phyloP scores from a whole-genome alignment of 2,329 filamentous ascomycete genomes.

The Diaporthe batatas region DNA sequence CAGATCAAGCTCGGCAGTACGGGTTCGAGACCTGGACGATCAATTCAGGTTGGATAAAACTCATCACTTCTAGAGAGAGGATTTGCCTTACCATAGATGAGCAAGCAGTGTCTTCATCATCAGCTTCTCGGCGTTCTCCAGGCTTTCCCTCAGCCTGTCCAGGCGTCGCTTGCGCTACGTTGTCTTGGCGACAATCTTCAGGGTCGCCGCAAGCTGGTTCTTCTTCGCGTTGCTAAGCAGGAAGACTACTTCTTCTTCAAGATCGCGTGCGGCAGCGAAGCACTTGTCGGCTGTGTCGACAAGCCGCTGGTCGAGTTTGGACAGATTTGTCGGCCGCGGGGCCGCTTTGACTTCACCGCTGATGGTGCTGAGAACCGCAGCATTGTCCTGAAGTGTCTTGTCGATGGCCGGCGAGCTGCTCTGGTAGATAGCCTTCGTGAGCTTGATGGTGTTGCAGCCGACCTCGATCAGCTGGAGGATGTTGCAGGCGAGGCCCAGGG shows the following conservation, averaged over 20 bases:
- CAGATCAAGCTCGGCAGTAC: not conserved
- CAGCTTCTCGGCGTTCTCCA: not conserved
- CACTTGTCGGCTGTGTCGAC: not conserved
- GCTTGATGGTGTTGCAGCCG: slow-evolving; percentile 8
- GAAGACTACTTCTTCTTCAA: slow-evolving; percentile 4
- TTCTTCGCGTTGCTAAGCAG: slow-evolving; percentile 10
- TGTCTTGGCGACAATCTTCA: slow-evolving; percentile 13
- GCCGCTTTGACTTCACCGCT: not conserved
- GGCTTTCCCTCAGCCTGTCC: not conserved
- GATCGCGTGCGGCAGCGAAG: slow-evolving; percentile 3
- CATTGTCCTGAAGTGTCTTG: not conserved
- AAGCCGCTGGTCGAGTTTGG: slow-evolving; percentile 2
- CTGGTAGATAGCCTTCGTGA: slow-evolving; percentile 3
- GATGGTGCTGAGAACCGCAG: not conserved
- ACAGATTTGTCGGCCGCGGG: not conserved
- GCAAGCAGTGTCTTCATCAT: slow-evolving; percentile 17
- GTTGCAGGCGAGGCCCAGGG: slow-evolving; percentile 27
- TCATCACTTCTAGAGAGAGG: too few species aligned
- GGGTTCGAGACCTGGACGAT: slow-evolving; percentile 5
- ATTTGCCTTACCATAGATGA: slow-evolving; percentile 2
- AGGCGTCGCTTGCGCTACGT: slow-evolving; percentile 21
- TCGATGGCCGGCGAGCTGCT: not conserved
- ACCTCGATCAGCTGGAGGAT: slow-evolving; percentile 16
- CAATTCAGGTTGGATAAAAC: not conserved
- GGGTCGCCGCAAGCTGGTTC: not conserved